These are phyloP conservation scores for Melaleuca quinquenervia DNA, from an alignment of 345 rosid genomes.

Conservation along the genomic window DNA sequence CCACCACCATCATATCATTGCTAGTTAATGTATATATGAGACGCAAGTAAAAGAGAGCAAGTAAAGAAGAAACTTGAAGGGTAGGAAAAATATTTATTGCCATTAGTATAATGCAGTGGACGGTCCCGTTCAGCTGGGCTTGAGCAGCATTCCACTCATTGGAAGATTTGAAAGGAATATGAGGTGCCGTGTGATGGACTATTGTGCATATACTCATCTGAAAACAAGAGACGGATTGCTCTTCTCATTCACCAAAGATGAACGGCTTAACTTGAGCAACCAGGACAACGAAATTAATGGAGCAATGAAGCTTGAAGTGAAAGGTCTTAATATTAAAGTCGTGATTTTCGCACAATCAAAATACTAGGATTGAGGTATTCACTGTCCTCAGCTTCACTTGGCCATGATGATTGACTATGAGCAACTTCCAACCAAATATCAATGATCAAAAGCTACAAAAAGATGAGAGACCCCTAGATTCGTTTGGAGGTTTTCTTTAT, in stretches of 20 bases:
- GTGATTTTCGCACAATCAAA: not conserved
- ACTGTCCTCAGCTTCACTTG: not conserved
- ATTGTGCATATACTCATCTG: conserved; percentile 95
- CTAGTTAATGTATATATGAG: not conserved
- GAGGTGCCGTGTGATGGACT: conserved; percentile 96
- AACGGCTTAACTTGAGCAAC: not conserved
- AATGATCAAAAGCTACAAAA: not conserved
- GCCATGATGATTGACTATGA: not conserved
- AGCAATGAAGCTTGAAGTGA: not conserved
- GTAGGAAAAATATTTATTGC: conserved; percentile 18
- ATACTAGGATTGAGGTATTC: not conserved
- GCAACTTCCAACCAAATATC: not conserved
- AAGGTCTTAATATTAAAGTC: not conserved
- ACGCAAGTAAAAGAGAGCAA: not conserved
- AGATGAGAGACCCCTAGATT: not conserved
- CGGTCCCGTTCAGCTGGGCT: conserved; percentile 89
- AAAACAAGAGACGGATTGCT: not conserved
- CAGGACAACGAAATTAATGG: not conserved
- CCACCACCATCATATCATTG: not conserved
- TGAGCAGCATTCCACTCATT: conserved; percentile 82
- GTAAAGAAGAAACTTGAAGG: not conserved
- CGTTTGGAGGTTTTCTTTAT: not conserved
- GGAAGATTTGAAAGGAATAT: conserved; percentile 69
- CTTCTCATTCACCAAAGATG: not conserved
- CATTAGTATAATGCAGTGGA: conserved; percentile 84